These are phyloP conservation scores for Nemania sp. DNA, from an alignment of 2,329 filamentous ascomycete species.

Conservation along the genomic window DNA sequence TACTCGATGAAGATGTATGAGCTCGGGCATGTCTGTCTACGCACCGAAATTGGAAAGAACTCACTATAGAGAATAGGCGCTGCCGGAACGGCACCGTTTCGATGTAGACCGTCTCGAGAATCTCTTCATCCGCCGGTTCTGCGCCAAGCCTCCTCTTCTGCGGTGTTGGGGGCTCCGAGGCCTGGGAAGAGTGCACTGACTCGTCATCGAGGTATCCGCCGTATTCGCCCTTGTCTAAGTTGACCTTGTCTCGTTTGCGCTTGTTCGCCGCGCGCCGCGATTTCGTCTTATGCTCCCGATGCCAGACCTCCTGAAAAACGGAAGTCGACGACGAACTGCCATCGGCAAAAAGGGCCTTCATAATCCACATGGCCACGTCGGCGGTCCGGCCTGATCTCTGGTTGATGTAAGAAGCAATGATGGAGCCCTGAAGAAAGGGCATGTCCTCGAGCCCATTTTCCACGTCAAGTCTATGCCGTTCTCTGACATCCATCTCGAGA, in stretches of 20 bases:
- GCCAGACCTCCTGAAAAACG: slow-evolving; percentile 68
- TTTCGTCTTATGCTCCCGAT: slow-evolving; percentile 60
- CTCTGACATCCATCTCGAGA: slow-evolving; percentile 70
- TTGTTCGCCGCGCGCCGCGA: slow-evolving; percentile 50
- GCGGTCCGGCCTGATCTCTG: slow-evolving; percentile 50
- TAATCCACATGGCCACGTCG: slow-evolving; percentile 54
- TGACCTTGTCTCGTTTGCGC: slow-evolving; percentile 54
- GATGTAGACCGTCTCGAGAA: slow-evolving; percentile 45
- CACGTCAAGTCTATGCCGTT: slow-evolving; percentile 55
- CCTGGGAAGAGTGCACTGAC: slow-evolving; percentile 47
- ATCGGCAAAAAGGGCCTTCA: slow-evolving; percentile 70
- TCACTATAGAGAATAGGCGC: slow-evolving; percentile 62
- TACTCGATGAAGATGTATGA: slow-evolving; percentile 29
- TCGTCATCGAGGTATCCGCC: slow-evolving; percentile 65
- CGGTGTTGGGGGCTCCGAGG: slow-evolving; percentile 51
- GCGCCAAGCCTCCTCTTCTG: slow-evolving; percentile 42
- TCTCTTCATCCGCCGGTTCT: slow-evolving; percentile 31
- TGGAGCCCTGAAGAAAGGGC: slow-evolving; percentile 52
- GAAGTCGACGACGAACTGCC: slow-evolving; percentile 56
- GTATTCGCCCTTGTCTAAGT: slow-evolving; percentile 62
- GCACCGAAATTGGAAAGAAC: slow-evolving; percentile 22
- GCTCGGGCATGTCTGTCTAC: not conserved
- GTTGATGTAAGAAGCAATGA: slow-evolving; percentile 64
- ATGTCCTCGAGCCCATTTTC: slow-evolving; percentile 39
- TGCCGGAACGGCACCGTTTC: slow-evolving; percentile 65